A percentile compares a stretch with the other conserved stretches of the same genome.
Conservation (phyloP, 2,329 filamentous ascomycete species). For the Chaetomiaceae sp. region DNA sequence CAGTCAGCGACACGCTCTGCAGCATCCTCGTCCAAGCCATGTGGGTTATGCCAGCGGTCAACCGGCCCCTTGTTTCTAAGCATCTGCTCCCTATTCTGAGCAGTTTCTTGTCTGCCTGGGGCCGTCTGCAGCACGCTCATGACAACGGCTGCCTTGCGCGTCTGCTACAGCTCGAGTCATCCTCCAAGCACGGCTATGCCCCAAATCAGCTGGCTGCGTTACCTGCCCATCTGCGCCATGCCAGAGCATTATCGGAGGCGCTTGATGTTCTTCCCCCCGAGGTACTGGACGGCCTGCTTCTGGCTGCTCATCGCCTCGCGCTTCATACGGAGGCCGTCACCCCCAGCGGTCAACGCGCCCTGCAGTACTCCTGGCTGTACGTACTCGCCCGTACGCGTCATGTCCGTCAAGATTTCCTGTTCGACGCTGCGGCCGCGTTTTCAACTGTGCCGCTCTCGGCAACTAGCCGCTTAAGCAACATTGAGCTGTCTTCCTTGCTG, state of each 20-base stretch:
- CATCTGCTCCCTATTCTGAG: slow-evolving; percentile 16
- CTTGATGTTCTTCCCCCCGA: slow-evolving; percentile 5
- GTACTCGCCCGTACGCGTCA: slow-evolving; percentile 21
- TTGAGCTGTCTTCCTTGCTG: slow-evolving; percentile 26
- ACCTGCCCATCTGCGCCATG: slow-evolving; percentile 8
- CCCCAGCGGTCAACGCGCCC: not conserved
- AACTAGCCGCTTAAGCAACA: slow-evolving; percentile 12
- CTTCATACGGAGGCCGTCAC: not conserved
- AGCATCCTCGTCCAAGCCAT: slow-evolving; percentile 15
- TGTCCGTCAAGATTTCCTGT: slow-evolving; percentile 15
- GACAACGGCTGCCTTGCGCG: not conserved
- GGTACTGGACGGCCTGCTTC: slow-evolving; percentile 9
- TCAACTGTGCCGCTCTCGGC: slow-evolving; percentile 11
- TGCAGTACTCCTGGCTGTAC: slow-evolving; percentile 25
- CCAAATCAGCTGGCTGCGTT: not conserved
- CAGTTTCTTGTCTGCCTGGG: slow-evolving; percentile 15
- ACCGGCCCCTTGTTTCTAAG: not conserved
- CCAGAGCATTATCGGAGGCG: not conserved
- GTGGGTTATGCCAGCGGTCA: slow-evolving; percentile 5
- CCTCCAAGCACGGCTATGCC: not conserved
- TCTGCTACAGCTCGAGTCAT: not conserved
- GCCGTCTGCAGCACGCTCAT: not conserved
- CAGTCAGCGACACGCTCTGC: slow-evolving; percentile 14
- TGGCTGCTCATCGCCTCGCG: slow-evolving; percentile 11
- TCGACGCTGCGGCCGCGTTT: slow-evolving; percentile 11